Base-by-base conservation (phyloP, 1,284 basidiomycete species). In the Flammula alnicola region DNA sequence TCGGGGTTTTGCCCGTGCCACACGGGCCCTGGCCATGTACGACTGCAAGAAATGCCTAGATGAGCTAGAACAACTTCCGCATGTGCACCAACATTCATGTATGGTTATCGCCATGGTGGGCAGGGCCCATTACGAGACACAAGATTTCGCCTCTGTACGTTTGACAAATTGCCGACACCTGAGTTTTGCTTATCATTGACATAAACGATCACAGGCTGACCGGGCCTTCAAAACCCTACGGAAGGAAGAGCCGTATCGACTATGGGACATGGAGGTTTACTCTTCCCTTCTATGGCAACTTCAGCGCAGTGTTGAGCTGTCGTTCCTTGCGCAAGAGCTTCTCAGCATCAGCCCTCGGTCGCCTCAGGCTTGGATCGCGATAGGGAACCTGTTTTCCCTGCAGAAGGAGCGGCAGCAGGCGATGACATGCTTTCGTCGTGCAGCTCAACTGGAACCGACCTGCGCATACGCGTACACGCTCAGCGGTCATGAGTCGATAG, bases 251-350 rank as follows among this genome's bases (percentile, higher is more conserved):
- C 94, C 93, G 6, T 89, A 93, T 75, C 83, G 91, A 20, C 68
- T 95, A 47, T 83, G 82, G 73, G 90, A 93, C 65, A 95, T 95
- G 91, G 95, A 97, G 68, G 82, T 92, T 32, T 96, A 93, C 71
- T 96, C 94, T 31, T 96, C 95, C 9, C 78, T 95, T 27, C 75
- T 98, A 40, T 98, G 95, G 95, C 94, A 98, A 70, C 74, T 95
- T 38, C 86, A 90, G 63, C 80, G 84, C 56, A 82, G 83, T 53
- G 84, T 93, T 31, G 81, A 88, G 57, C 79, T 98, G 41, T 94
- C 95, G 1, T 91, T 88, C 72, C 79, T 98, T 31, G 90, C 95
- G 1, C 95, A 97, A 69, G 90, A 94, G 58, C 75, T 98, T 37
- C 80, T 95, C 57, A 83, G 85, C 38, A 86, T 95, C 63, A 79